Evolutionary conservation across 371 early-diverging fungal genomes (phyloP).

Genomic region (Mucor velutinosus): DNA sequence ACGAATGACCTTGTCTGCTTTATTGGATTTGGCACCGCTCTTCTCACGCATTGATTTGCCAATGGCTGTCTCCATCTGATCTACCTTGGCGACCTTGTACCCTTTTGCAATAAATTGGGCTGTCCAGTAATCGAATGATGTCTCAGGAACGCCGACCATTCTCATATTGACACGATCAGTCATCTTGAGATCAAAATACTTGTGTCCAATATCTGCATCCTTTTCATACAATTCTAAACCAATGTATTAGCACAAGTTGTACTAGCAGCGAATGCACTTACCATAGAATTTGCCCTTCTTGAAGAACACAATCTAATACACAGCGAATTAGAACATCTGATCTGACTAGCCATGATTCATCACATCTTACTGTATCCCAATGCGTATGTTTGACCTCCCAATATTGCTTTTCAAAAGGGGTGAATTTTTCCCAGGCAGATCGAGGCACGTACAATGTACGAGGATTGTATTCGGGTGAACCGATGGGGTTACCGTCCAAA

Average conservation of each 20-base stretch:
- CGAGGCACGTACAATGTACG: slow-evolving; percentile 91
- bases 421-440: slow-evolving; percentile 82
- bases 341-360: background rate
- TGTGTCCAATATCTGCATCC: slow-evolving; percentile 98
- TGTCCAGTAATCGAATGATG: slow-evolving; percentile 95
- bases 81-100: slow-evolving; percentile 97
- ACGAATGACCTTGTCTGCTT: slow-evolving; percentile 90
- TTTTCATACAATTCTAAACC: slow-evolving; percentile 91
- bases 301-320: slow-evolving; percentile 89
- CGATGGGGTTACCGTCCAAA: slow-evolving; percentile 66
- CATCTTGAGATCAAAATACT: slow-evolving; percentile 95
- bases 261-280: slow-evolving; percentile 1
- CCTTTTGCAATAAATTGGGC: slow-evolving; percentile 97
- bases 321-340: background rate
- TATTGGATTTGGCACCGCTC: slow-evolving; percentile 32
- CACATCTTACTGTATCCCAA: slow-evolving; percentile 85
- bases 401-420: slow-evolving; percentile 99
- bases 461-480: slow-evolving; percentile 91
- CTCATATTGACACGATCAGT: slow-evolving; percentile 98
- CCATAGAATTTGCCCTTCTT: slow-evolving; percentile 99
- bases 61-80: slow-evolving; percentile 97
- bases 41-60: slow-evolving; percentile 95
- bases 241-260: background rate
- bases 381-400: slow-evolving; percentile 98
- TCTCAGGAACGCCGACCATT: slow-evolving; percentile 99